Evolutionary conservation across 2,329 filamentous ascomycete genomes (phyloP), one percentile per base, ranked within the genome.

Genomic region (Neofusicoccum kwambonambiense): DNA sequence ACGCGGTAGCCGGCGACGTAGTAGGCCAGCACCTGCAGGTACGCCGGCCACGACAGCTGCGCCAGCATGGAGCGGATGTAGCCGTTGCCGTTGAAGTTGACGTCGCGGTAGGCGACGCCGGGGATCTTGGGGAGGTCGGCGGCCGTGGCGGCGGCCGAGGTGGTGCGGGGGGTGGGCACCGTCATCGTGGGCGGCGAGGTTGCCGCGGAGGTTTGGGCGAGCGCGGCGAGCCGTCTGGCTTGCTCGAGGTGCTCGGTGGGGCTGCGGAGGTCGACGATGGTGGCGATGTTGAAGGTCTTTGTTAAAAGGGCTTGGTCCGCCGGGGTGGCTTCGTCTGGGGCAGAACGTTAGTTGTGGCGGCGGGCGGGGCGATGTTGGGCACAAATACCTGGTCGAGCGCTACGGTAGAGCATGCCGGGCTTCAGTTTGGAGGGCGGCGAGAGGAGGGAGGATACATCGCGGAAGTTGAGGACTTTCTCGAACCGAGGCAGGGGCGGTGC

Each of bases 251-350:
- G 89, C 76, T 94, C 91, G 22, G 90, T 92, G 69, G 89, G 87
- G 67, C 92, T 91, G 64, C 93, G 86, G 11, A 96, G 80, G 78
- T 96, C 93, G 66, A 96, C 84, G 45, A 96, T 85, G 2, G 88
- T 91, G 69, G 83, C 86, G 68, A 96, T 85, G 22, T 85, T 82
- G 69, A 89, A 83, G 37, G 87, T 82, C 7, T 87, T 77, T 9
- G 80, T 76, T 11, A 96, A 82, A 37, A 81, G 78, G 39, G 80
- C 74, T 64, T 86, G 85, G 76, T 96, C 93, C 41, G 81, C 74
- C 19, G 82, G 72, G 0, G 90, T 89, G 41, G 91, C 90, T 75
- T 92, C 87, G 72, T 96, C 92, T 83, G 39, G 27, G 76, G 74
- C 4, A 11, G 13, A 39, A 37, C 9, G 42, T 64, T 39, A 57